These are phyloP conservation scores for Calvatia gigantea DNA, from an alignment of 768 basidiomycete genomes.

Conservation along the genomic window DNA sequence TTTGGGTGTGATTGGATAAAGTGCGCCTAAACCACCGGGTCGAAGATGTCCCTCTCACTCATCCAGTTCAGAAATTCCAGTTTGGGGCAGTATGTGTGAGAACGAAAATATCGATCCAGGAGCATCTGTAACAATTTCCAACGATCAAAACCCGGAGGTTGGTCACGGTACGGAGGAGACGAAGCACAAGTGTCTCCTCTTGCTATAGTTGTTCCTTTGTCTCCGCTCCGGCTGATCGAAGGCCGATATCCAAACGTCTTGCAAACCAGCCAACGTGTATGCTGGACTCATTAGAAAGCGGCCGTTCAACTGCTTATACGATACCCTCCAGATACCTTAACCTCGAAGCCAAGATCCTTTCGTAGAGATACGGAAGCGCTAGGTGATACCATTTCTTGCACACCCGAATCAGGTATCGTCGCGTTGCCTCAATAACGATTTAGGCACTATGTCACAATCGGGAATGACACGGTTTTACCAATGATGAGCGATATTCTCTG, in stretches of 20 bases:
- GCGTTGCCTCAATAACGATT: slow-evolving; percentile 15
- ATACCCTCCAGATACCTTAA: slow-evolving; percentile 12
- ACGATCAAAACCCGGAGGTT: slow-evolving; percentile 21
- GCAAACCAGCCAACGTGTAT: slow-evolving; percentile 20
- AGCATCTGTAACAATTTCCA: slow-evolving; percentile 10
- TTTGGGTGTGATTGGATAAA: slow-evolving; percentile 15
- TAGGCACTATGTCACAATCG: not conserved
- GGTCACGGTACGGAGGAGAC: slow-evolving; percentile 14
- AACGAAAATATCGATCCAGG: not conserved
- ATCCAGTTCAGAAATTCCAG: slow-evolving; percentile 18
- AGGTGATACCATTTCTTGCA: slow-evolving; percentile 21
- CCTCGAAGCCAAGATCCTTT: slow-evolving; percentile 19
- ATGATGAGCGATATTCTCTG: slow-evolving; percentile 15
- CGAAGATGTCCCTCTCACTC: not conserved
- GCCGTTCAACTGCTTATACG: slow-evolving; percentile 5
- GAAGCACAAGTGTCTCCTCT: slow-evolving; percentile 7
- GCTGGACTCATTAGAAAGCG: not conserved
- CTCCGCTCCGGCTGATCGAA: slow-evolving; percentile 12
- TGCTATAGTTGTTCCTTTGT: not conserved
- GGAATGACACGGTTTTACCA: slow-evolving; percentile 18
- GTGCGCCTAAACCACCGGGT: slow-evolving; percentile 7
- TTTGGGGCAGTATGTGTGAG: slow-evolving; percentile 7
- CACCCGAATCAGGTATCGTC: slow-evolving; percentile 17
- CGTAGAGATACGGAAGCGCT: slow-evolving; percentile 19
- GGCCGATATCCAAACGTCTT: slow-evolving; percentile 17